phyloP scores from a whole-genome alignment of 2,329 filamentous ascomycete species.

The Sphaerulina vaccinii region DNA sequence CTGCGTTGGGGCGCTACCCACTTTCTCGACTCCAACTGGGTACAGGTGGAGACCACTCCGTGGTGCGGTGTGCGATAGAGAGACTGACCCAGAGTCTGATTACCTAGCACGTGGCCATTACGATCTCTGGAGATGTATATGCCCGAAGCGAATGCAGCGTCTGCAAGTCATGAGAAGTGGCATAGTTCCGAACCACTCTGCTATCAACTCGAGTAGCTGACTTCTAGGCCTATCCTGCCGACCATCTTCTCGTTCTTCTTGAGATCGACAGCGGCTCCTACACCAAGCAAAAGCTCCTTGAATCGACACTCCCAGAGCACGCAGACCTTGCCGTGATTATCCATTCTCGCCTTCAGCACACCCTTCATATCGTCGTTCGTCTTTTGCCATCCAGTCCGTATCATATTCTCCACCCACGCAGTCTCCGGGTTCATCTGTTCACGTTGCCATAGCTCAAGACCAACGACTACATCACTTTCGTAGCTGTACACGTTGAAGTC shows the following conservation, averaged over 20 bases:
- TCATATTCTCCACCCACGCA: conserved; percentile 46
- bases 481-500: conserved; percentile 99
- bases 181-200: too few species aligned
- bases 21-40: too few species aligned
- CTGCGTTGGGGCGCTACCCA: too few species aligned
- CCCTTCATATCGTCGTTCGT: conserved; percentile 69
- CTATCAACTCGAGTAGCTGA: conserved; percentile 73
- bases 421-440: conserved; percentile 38
- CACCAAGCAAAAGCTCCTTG: conserved; percentile 88
- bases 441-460: conserved; percentile 82
- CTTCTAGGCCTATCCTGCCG: conserved; percentile 71
- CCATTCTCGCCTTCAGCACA: conserved; percentile 84
- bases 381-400: conserved; percentile 44
- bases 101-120: too few species aligned
- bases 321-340: conserved; percentile 83
- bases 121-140: too few species aligned
- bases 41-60: too few species aligned
- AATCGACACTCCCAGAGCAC: conserved; percentile 89
- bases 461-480: conserved; percentile 88
- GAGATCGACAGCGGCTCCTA: conserved; percentile 82
- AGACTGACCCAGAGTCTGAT: too few species aligned
- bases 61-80: too few species aligned
- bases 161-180: too few species aligned
- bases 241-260: conserved; percentile 74
- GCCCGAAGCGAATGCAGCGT: too few species aligned